phyloP scores from a whole-genome alignment of 495 filamentous ascomycete species.

The Pyrenula massariospora region DNA sequence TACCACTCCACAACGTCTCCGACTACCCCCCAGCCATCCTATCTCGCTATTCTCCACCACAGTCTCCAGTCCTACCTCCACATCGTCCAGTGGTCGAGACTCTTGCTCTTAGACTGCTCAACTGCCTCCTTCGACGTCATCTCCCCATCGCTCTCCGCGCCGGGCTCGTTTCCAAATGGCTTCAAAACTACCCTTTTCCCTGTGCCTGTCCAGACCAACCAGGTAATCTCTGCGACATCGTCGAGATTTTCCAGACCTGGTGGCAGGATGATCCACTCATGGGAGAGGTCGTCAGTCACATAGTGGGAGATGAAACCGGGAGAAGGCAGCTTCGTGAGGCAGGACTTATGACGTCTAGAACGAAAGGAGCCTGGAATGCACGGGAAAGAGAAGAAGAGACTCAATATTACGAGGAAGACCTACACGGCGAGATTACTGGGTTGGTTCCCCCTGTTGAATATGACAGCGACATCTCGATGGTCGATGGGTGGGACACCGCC shows the following conservation, averaged over 20 bases:
- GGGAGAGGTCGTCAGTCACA: constrained; percentile 27
- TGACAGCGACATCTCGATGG: constrained; percentile 39
- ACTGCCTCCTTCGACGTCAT: constrained; percentile 25
- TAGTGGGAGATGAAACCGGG: constrained; percentile 20
- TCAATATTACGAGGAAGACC: constrained; percentile 29
- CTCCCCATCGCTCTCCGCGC: constrained; percentile 27
- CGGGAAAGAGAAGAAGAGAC: constrained; percentile 19
- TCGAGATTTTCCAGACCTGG: constrained; percentile 34
- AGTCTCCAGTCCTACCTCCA: constrained; percentile 30
- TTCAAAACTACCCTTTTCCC: constrained; percentile 37
- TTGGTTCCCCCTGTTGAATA: constrained; percentile 31
- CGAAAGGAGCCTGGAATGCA: constrained; percentile 18
- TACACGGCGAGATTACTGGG: constrained; percentile 22
- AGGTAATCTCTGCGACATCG: constrained; percentile 28
- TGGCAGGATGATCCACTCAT: constrained; percentile 30
- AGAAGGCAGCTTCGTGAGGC: constrained; percentile 30
- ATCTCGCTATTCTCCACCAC: constrained; percentile 9
- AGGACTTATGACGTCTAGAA: constrained; percentile 22
- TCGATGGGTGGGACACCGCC: constrained; percentile 34
- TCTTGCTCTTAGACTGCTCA: constrained; percentile 27
- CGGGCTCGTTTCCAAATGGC: constrained; percentile 35
- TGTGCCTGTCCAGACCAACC: constrained; percentile 15
- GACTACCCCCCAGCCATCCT: constrained; percentile 18
- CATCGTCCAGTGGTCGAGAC: constrained; percentile 30
- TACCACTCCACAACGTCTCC: constrained; percentile 21